Percentiles rank a stretch among this genome's conserved stretches.
These are phyloP conservation scores for Citrullus amarus DNA, from an alignment of 306 rosid species.

Conservation along the genomic window DNA sequence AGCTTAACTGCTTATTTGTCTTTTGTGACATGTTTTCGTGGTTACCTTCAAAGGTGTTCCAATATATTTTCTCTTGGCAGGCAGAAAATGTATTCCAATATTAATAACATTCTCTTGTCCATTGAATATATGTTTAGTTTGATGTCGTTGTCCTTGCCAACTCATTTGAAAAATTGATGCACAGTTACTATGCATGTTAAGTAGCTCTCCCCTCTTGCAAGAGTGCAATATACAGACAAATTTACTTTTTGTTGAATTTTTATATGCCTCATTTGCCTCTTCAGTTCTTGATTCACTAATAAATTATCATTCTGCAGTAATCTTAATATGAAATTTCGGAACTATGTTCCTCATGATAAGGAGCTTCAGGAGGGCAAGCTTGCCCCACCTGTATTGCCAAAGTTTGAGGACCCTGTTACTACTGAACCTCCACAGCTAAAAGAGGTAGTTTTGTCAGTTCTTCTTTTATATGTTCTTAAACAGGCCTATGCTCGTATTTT, in stretches of 20 bases:
- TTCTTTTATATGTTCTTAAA: neutral
- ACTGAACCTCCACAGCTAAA: slow-evolving; percentile 39
- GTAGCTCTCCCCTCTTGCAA: neutral
- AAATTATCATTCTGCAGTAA: slow-evolving; percentile 21
- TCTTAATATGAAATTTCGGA: slow-evolving; percentile 67
- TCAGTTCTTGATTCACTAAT: neutral
- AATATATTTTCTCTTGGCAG: neutral
- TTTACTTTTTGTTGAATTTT: neutral
- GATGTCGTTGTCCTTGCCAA: neutral
- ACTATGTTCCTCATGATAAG: slow-evolving; percentile 90
- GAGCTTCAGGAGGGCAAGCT: slow-evolving; percentile 78
- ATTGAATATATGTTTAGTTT: neutral
- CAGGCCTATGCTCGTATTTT: neutral
- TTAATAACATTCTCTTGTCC: neutral
- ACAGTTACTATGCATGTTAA: neutral
- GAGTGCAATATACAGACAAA: neutral
- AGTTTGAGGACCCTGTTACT: slow-evolving; percentile 81
- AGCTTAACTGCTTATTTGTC: neutral
- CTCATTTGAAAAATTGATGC: neutral
- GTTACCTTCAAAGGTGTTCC: neutral
- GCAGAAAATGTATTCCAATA: neutral
- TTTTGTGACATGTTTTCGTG: neutral
- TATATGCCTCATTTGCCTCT: neutral
- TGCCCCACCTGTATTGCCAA: slow-evolving; percentile 66
- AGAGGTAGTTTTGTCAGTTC: slow-evolving; percentile 24